Percentiles rank a stretch among this genome's conserved stretches.
Conservation (phyloP, 257 asterid species). For the Petunia secreta region DNA sequence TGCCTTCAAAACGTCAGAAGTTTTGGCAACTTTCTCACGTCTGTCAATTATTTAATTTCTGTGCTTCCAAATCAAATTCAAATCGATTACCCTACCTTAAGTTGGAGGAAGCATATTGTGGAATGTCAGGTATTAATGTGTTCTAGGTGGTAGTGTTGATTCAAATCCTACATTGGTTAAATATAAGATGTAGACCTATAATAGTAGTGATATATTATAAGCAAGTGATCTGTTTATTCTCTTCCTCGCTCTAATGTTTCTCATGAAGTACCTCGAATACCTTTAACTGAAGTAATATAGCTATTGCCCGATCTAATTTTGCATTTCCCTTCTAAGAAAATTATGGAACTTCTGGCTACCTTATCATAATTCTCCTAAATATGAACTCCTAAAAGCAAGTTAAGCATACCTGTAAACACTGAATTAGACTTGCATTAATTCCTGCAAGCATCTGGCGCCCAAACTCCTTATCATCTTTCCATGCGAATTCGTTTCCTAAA, state of each 20-base stretch:
- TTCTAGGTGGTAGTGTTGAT: no score
- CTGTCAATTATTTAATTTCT: no score
- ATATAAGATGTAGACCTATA: not conserved
- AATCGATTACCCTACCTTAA: no score
- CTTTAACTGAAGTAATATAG: no score
- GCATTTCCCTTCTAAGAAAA: slow-evolving; percentile 12
- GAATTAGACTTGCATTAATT: slow-evolving; percentile 51
- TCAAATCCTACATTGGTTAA: not conserved
- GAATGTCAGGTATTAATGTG: no score
- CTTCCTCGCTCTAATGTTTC: not conserved
- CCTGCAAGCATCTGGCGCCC: slow-evolving; percentile 62
- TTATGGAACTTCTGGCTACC: slow-evolving; percentile 20
- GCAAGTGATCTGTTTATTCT: not conserved
- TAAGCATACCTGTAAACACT: slow-evolving; percentile 42
- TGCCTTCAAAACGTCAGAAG: no score
- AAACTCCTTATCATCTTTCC: slow-evolving; percentile 55
- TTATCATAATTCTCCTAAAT: not conserved
- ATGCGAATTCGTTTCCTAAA: slow-evolving; percentile 44
- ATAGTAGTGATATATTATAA: not conserved
- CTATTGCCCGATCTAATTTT: not conserved
- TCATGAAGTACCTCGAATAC: no score
- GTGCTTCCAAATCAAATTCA: no score
- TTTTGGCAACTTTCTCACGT: no score
- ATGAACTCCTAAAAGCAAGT: no score
- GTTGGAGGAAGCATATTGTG: no score